Evolutionary conservation across 176 grass and related monocot genomes (phyloP), one percentile per base, ranked within the genome.

Genomic region (Phoenix roebelenii): DNA sequence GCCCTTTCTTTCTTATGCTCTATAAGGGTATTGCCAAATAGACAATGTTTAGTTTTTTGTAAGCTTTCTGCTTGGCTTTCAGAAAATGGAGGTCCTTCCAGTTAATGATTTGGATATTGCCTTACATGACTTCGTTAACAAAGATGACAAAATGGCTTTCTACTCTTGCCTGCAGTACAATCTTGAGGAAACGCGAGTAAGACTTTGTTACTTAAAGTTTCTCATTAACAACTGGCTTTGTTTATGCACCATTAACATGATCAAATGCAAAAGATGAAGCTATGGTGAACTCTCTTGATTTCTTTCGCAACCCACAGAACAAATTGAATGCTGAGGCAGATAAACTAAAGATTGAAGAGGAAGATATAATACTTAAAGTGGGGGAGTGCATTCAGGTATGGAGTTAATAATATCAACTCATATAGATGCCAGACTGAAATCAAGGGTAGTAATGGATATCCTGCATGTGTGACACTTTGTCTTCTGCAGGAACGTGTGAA

Each of bases 311-410:
- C 39, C 52, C 68, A 63, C 80, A 95, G 86, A 82, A 57, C 16
- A 87, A 82, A 63, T 44, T 87, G 60, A 70, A 57, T 15, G 9
- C 61, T 16, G 65, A 74, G 50, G 22, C 44, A 23, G 56, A 75
- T 49, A 77, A 75, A 57, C 77, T 49, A 5, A 77, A 57, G 30
- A 52, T 79, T 1, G 72, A 78, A 56, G 79, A 75, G 73, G 74
- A 89, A 50, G 50, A 65, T 7, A 62, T 82, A 63, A 25, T 52
- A 54, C 25, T 72, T 57, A 92, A 92, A 92, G 79, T 85, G 55
- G 80, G 73, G 7, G 76, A 85, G 74, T 88, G 84, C 78, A 78
- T 97, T 87, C 81, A 92, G 93, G 87, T 78, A 73, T 61, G 29
- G 6, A 66, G 76, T 18, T 66, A 3, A 52, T 51, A 3, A n/a